Evolutionary conservation across 208 protist species (phyloP), one percentile per base, ranked within the genome.

Genomic region (Porcisia hertigi): DNA sequence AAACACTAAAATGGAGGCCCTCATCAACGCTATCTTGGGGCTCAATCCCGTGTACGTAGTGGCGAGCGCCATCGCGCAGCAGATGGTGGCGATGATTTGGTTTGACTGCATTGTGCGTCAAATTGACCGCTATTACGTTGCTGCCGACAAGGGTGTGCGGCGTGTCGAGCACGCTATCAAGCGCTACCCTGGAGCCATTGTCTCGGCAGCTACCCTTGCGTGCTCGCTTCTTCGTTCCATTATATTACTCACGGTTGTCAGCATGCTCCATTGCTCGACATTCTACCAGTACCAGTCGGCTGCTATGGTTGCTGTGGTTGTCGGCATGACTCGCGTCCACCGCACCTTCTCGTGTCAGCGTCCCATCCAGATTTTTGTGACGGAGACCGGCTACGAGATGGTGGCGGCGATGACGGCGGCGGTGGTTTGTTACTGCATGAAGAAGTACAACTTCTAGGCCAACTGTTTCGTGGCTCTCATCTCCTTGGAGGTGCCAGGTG

Each of bases 121-220:
- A 58, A 79, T 95, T 36, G 83, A 87, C 72, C 70, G 75, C 16
- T 97, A 97, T 84, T 94, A 93, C 73, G 71, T 88, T 54, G 93
- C 93, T 11, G 93, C 93, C 20, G 93, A 97, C 70, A 97, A 97
- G 82, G 93, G 93, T 63, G 93, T 97, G 41, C 86, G 91, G 52
- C 83, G 86, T 55, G 76, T 88, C 39, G 91, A 96, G 81, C 90
- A 96, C 80, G 88, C 86, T 45, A 76, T 95, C 25, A 81, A 90
- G 62, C 87, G 86, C 57, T 97, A 96, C 78, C 82, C 88, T 12
- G 59, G 69, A 25, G 9, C 78, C 25, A 53, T 90, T 1, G 79
- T 87, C 73, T 77, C 75, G 18, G 59, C 81, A 20, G 58, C 75
- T 12, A 92, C 83, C 49, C 83, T 97, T 70, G 39, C 86, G 49